Conservation (phyloP, 768 basidiomycete species). For the Cyclocybe cylindracea region DNA sequence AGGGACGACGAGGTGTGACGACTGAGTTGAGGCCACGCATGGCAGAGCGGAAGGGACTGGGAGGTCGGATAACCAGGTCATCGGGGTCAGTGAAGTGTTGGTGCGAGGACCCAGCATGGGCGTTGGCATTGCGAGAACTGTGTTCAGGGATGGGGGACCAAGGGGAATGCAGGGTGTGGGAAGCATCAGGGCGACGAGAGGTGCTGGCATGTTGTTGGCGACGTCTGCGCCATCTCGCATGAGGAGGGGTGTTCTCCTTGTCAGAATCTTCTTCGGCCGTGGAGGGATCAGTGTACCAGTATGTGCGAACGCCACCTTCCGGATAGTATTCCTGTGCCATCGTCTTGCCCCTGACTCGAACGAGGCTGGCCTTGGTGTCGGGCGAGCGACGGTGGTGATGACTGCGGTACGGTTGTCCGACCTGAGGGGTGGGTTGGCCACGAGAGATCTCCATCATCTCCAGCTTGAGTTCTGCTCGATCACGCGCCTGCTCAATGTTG, state of each 20-base stretch:
- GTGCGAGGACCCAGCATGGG: too few relatives aligned
- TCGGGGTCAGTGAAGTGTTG: too few relatives aligned
- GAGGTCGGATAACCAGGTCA: too few relatives aligned
- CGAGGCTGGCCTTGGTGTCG: not conserved
- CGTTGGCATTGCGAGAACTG: too few relatives aligned
- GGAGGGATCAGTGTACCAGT: slow-evolving; percentile 16
- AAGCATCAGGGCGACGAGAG: too few relatives aligned
- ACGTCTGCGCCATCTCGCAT: not conserved
- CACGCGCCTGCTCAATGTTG: not conserved
- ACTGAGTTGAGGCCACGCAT: too few relatives aligned
- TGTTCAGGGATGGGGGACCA: too few relatives aligned
- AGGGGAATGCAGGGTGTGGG: too few relatives aligned
- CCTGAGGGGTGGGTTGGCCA: not conserved
- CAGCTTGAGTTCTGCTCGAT: slow-evolving; percentile 10
- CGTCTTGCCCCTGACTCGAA: slow-evolving; percentile 13
- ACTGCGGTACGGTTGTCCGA: not conserved
- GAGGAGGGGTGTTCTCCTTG: slow-evolving; percentile 10
- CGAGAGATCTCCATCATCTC: slow-evolving; percentile 16
- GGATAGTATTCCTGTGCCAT: slow-evolving; percentile 7
- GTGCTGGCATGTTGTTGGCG: not conserved
- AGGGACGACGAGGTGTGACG: too few relatives aligned
- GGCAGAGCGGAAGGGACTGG: too few relatives aligned
- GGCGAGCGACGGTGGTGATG: slow-evolving; percentile 5
- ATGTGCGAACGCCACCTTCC: slow-evolving; percentile 8
- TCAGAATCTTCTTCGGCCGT: slow-evolving; percentile 10